Conservation (phyloP, 2,329 filamentous ascomycete species). For the Colletotrichum neosansevieriae region DNA sequence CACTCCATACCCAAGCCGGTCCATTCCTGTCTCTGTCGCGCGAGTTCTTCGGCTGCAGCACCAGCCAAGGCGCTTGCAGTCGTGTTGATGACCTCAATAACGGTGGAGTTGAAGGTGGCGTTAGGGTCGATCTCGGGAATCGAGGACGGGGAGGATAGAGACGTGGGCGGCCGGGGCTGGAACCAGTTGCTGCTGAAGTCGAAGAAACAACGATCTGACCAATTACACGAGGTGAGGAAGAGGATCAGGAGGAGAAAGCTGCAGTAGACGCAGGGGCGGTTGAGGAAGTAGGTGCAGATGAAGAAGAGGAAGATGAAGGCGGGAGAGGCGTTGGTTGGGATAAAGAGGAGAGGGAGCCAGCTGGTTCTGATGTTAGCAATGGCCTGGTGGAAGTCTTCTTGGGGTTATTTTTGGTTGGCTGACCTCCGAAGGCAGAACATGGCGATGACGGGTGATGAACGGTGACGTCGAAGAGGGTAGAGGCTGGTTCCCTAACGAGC, state of each 20-base stretch:
- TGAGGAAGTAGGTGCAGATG: conserved; percentile 93
- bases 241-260: conserved; percentile 95
- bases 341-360: conserved; percentile 89
- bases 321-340: conserved; percentile 86
- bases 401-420: conserved; percentile 3
- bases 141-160: conserved; percentile 45
- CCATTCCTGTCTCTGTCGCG: conserved; percentile 71
- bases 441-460: conserved; percentile 33
- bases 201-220: conserved; percentile 92
- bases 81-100: conserved; percentile 72
- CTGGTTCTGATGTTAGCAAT: conserved; percentile 55
- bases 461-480: conserved; percentile 20
- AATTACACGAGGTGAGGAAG: conserved; percentile 91
- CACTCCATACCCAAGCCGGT: conserved; percentile 86
- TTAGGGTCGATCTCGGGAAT: conserved; percentile 44
- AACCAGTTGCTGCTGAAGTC: conserved; percentile 96
- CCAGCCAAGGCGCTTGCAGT: conserved; percentile 77
- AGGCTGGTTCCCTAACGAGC: background rate
- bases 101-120: conserved; percentile 60
- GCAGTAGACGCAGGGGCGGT: conserved; percentile 97
- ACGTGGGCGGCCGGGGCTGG: conserved; percentile 73
- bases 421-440: conserved; percentile 76
- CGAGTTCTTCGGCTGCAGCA: conserved; percentile 73
- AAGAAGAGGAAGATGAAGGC: conserved; percentile 91
- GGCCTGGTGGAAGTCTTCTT: conserved; percentile 21